Conservation (phyloP, 352 stramenopile species). For the Globisporangium alternatum region DNA sequence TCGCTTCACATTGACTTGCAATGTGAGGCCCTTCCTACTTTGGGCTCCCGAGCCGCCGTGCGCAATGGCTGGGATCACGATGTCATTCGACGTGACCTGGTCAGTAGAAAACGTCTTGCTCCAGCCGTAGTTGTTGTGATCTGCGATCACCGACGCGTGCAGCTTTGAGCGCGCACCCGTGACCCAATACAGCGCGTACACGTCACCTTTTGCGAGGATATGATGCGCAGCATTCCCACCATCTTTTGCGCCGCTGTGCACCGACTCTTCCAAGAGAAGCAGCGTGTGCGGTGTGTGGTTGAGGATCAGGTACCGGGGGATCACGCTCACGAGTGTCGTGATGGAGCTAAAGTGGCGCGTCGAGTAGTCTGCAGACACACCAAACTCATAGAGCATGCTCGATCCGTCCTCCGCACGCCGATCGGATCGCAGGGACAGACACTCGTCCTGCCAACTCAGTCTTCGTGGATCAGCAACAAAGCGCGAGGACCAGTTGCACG, state of each 20-base stretch:
- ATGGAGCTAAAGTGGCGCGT: slow-evolving; percentile 81
- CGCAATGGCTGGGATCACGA: slow-evolving; percentile 46
- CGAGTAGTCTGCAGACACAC: slow-evolving; percentile 76
- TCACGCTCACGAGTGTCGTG: slow-evolving; percentile 82
- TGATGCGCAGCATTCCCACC: slow-evolving; percentile 59
- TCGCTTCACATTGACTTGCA: slow-evolving; percentile 67
- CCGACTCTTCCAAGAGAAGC: slow-evolving; percentile 51
- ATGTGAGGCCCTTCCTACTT: slow-evolving; percentile 16
- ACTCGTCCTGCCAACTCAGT: slow-evolving; percentile 87
- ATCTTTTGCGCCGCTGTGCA: background rate
- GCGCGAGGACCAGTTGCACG: slow-evolving; percentile 63
- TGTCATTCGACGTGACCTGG: slow-evolving; percentile 34
- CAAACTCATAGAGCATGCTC: slow-evolving; percentile 75
- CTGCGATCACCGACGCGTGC: slow-evolving; percentile 52
- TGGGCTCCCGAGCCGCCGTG: slow-evolving; percentile 23
- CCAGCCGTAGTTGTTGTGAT: slow-evolving; percentile 56
- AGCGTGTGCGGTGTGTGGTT: slow-evolving; percentile 69
- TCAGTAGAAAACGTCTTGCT: slow-evolving; percentile 56
- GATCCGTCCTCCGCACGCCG: slow-evolving; percentile 16
- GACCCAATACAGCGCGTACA: slow-evolving; percentile 82
- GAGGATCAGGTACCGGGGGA: slow-evolving; percentile 74
- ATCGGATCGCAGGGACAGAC: slow-evolving; percentile 48
- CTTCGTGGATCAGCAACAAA: slow-evolving; percentile 68
- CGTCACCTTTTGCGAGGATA: slow-evolving; percentile 63
- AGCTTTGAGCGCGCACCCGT: slow-evolving; percentile 44